Conservation (phyloP, 257 asterid genomes). For the Przewalskia tangutica region DNA sequence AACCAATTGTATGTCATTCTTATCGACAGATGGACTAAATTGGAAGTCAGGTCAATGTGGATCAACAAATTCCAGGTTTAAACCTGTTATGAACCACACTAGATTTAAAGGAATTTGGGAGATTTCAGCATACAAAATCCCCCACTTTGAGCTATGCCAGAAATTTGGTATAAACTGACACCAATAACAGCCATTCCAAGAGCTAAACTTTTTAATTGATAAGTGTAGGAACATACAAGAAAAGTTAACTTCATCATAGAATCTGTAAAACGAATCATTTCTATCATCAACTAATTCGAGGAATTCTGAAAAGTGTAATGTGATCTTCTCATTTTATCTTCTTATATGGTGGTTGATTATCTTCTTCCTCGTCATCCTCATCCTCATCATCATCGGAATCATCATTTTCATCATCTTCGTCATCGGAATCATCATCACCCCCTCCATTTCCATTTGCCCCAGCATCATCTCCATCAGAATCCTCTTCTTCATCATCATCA, state of each 20-base stretch:
- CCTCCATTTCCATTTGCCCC: slow-evolving; percentile 11
- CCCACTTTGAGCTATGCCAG: background rate
- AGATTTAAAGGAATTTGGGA: background rate
- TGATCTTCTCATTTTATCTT: slow-evolving; percentile 14
- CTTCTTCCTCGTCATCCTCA: background rate
- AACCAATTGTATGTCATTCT: background rate
- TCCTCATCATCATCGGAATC: background rate
- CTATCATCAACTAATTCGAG: background rate
- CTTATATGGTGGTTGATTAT: slow-evolving; percentile 7
- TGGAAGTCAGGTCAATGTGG: background rate
- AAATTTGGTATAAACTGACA: background rate
- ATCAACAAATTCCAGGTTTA: too few relatives aligned
- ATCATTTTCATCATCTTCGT: background rate
- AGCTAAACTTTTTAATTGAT: background rate
- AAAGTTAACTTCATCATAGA: background rate
- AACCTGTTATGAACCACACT: background rate
- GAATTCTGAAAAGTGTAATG: background rate
- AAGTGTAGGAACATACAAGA: background rate
- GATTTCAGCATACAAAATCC: background rate
- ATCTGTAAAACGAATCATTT: background rate
- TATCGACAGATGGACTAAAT: background rate
- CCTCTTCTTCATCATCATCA: slow-evolving; percentile 9
- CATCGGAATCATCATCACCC: background rate
- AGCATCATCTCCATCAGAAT: slow-evolving; percentile 3
- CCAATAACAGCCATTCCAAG: background rate